Base-by-base conservation (phyloP, 2,329 filamentous ascomycete genomes). In the Cladobotryum protrusum region DNA sequence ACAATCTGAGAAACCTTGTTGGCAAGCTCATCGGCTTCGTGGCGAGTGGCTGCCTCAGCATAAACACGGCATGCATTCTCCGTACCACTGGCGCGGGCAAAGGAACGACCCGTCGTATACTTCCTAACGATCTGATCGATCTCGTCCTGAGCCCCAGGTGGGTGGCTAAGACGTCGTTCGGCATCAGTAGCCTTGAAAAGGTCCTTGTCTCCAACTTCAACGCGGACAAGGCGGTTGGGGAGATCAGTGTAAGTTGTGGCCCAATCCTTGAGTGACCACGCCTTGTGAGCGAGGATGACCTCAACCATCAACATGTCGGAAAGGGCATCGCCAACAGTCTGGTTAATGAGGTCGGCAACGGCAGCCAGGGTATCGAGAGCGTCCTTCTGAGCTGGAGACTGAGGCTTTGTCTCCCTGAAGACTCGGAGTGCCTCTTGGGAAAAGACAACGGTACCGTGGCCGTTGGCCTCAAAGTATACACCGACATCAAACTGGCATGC, bases 391-490 rank as follows among this genome's bases (percentile, higher is more conserved):
- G 89, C 92, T 1, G 93, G 92, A 0, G 89, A 95, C 68, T 95
- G 86, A 5, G 93, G 91, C 64, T 89, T 80, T 53, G 86, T 86
- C 60, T 82, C 86, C 58, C 78, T 79, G 72, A 99, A 95, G 44
- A 81, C 78, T 59, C 86, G 85, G 43, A 92, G 74, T 4, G 92
- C 92, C 52, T 88, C 83, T 51, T 86, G 81, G 1, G 89, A 95
- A 77, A 99, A 99, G 48, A 97, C 85, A 34, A 97, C 87, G 9
- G 93, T 99, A 57, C 93, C 93, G 69, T 99, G 93, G 29, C 93
- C 93, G 66, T 99, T 99, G 57, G 93, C 93, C 74, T 99, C 93
- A 63, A 99, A 99, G 74, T 99, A 99, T 47, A 97, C 89, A 50
- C 93, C 93, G 49, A 97, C 85, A 62, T 99, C 93, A 61, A 95